Percentiles rank a stretch among this genome's conserved stretches.
Conservation (phyloP, 2,329 filamentous ascomycete genomes). For the Corinectria fuckeliana region DNA sequence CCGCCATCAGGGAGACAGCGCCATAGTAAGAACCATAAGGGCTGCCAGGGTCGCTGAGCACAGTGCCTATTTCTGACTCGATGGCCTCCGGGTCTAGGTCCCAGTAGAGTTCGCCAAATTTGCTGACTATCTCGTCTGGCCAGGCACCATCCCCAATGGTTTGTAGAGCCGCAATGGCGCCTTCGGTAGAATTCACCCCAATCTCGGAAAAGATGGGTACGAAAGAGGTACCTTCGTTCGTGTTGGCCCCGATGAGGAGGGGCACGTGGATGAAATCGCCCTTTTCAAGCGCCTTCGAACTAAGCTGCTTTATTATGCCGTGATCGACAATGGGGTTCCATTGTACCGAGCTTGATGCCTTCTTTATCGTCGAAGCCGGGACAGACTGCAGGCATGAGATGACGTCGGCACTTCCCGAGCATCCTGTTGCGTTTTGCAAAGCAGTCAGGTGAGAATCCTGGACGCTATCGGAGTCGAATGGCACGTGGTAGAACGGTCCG, state of each 20-base stretch:
- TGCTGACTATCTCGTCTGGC: no score
- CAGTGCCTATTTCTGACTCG: no score
- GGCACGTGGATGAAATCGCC: constrained; percentile 42
- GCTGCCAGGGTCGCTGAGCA: not conserved
- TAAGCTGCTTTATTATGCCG: constrained; percentile 28
- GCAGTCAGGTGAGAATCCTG: constrained; percentile 4
- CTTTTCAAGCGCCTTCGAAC: constrained; percentile 3
- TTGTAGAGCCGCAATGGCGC: no score
- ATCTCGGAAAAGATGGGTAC: constrained; percentile 33
- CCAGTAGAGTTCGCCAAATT: not conserved
- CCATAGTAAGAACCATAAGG: constrained; percentile 16
- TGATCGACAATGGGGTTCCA: constrained; percentile 19
- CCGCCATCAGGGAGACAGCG: not conserved
- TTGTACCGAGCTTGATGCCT: constrained; percentile 26
- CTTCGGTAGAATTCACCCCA: constrained; percentile 36
- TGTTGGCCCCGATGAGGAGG: constrained; percentile 41
- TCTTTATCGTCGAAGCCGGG: no score
- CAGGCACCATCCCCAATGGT: no score
- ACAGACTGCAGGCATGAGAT: no score
- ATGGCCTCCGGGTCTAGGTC: no score
- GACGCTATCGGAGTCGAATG: not conserved
- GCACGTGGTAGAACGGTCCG: constrained; percentile 29
- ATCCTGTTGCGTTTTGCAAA: not conserved
- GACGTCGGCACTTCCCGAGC: not conserved
- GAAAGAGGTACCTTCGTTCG: constrained; percentile 25